Evolutionary conservation across 202 grass and related monocot species (phyloP).

Genomic region (Setaria italica): DNA sequence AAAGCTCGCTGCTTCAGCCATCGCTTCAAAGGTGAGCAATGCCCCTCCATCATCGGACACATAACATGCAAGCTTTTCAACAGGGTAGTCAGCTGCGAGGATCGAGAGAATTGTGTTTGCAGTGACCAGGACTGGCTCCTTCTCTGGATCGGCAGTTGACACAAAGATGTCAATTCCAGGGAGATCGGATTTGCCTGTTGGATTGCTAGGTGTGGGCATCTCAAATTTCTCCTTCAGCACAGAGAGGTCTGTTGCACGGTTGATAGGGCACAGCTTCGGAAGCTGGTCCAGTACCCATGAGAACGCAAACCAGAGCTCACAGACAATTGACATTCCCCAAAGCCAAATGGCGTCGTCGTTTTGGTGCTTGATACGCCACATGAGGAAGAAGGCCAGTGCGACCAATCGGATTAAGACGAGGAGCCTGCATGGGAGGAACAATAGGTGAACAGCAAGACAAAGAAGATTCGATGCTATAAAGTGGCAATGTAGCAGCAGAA

Average conservation of each 20-base stretch:
- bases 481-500: conserved; percentile 11
- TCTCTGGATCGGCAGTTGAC: conserved; percentile 92
- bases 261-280: conserved; percentile 90
- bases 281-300: conserved; percentile 98
- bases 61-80: conserved; percentile 97
- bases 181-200: conserved; percentile 86
- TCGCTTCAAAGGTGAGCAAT: conserved; percentile 94
- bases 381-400: conserved; percentile 81
- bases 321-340: conserved; percentile 96
- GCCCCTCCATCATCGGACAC: conserved; percentile 94
- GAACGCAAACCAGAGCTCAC: conserved; percentile 98
- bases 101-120: conserved; percentile 98
- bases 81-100: conserved; percentile 87
- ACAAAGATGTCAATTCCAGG: conserved; percentile 91
- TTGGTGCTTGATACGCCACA: conserved; percentile 88
- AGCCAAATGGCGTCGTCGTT: conserved; percentile 94
- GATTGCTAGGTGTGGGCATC: conserved; percentile 72
- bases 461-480: not conserved
- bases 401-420: conserved; percentile 81
- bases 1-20: conserved; percentile 98
- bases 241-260: conserved; percentile 86
- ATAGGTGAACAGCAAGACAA: not conserved
- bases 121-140: conserved; percentile 94
- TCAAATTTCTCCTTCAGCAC: conserved; percentile 96
- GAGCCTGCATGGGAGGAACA: conserved; percentile 57